Evolutionary conservation across 345 rosid species (phyloP), one percentile per base, ranked within the genome.

Genomic region (Dovyalis caffra): DNA sequence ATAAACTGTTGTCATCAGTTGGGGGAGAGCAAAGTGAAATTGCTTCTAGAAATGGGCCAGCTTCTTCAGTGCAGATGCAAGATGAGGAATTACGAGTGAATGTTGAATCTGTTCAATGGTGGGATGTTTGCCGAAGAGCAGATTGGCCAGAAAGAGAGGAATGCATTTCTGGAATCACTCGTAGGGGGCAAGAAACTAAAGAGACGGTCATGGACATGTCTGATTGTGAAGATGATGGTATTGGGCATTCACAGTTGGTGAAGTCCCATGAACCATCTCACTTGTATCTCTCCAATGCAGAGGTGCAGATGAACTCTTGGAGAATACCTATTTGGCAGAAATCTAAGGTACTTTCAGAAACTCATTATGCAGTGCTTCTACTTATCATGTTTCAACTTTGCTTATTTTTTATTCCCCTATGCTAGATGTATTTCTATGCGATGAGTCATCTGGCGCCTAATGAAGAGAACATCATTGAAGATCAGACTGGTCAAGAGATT

Each of bases 81-180:
- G 96, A 91, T 76, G 99, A 95, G 78, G 99, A 90, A 68, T 70
- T 88, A 49, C 84, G 86, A 71, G 90, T 91, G 63, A 92, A 88
- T 81, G 96, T 87, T 64, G 97, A 91, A 81, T 85, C 94, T 49
- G 80, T 93, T 72, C 98, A 95, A 79, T 85, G 95, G 83, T 95
- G 98, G 98, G 99, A 95, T 87, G 99, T 95, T 67, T 93, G 98
- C 77, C 83, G 98, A 77, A 87, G 94, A 83, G 73, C 86, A 69
- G 87, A 89, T 84, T 95, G 99, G 99, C 97, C 95, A 31, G 98
- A 93, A 88, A 89, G 92, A 85, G 99, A 91, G 84, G 98, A 95
- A 81, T 89, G 87, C 64, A 64, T 95, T 79, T 72, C 84, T 49
- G 95, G 90, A 76, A 85, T 90, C 78, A 82, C 90, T 80, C 80